Evolutionary conservation across 768 basidiomycete species (phyloP).

Genomic region (Termitomyces titanicus): DNA sequence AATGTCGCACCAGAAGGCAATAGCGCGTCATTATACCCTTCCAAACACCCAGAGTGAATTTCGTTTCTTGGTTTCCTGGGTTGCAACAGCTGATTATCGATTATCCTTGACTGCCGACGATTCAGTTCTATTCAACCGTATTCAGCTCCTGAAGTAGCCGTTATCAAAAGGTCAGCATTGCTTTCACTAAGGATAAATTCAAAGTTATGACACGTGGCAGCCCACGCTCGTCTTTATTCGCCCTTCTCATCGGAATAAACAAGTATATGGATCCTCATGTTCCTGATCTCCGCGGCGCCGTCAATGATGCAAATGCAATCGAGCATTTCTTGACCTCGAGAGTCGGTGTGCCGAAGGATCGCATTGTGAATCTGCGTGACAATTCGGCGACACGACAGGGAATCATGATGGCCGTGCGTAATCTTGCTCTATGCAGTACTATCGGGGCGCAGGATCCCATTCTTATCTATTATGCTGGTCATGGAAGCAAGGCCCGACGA

Average conservation of each 20-base stretch:
- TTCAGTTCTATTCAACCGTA: too few species aligned
- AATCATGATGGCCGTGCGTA: not conserved
- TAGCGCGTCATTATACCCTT: too few species aligned
- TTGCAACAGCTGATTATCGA: too few species aligned
- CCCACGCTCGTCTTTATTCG: not conserved
- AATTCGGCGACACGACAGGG: conserved; percentile 1
- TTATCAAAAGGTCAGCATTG: too few species aligned
- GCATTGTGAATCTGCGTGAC: not conserved
- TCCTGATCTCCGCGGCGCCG: not conserved
- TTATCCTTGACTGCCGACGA: too few species aligned
- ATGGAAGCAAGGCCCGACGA: not conserved
- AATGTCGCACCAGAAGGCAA: too few species aligned
- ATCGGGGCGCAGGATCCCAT: conserved; percentile 5
- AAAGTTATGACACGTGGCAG: not conserved
- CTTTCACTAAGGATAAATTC: too few species aligned
- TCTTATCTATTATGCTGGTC: conserved; percentile 12
- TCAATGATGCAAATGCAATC: conserved; percentile 4
- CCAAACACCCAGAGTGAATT: too few species aligned
- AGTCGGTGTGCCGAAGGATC: not conserved
- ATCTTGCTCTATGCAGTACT: not conserved
- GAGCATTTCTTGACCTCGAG: not conserved
- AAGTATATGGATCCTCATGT: not conserved
- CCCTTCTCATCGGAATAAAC: conserved; percentile 13
- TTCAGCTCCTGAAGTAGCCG: too few species aligned
- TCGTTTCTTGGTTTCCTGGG: too few species aligned